Evolutionary conservation across 1,139 yeast species (phyloP), one percentile per base, ranked within the genome.

Genomic region (Wickerhamomyces sp.): DNA sequence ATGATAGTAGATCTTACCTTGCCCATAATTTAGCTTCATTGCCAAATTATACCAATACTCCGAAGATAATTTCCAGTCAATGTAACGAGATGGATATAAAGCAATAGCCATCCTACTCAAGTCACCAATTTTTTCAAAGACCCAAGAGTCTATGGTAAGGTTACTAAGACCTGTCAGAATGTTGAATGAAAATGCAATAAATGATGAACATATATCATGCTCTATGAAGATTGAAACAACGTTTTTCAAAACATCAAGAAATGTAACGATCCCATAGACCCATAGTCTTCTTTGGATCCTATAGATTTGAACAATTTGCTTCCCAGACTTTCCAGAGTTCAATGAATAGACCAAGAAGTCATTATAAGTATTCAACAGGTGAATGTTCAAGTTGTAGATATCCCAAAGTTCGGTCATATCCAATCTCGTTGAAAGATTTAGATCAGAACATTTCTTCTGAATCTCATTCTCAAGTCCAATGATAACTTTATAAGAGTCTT

Each of bases 81-180:
- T 84, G 58, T 79, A 83, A 45, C 84, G 76, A 13, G 90, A 81
- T 26, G 89, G 81, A 59, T 84, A 85, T 43, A 85, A 67, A 1
- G 93, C 91, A 52, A 85, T 84, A 10, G 93, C 91, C 91, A 85
- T 85, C 60, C 94, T 69, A 35, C 88, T 81, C 52, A 85, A 69
- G 62, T 85, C 94, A 33, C 93, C 94, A 41, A 85, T 65, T 61
- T 85, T 82, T 61, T 85, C 93, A 49, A 75, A 74, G 76, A 89
- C 78, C 91, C 91, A 85, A 7, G 88, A 87, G 61, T 80, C 79
- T 75, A 76, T 75, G 49, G 76, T 79, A 44, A 76, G 61, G 6
- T 69, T 69, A 0, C 54, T 51, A 2, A 58, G 34, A 0, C 59
- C 57, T 14, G 59, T 52, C 14, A 58, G 46, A 70, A 81, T 64